Evolutionary conservation across 345 rosid species (phyloP), one percentile per base, ranked within the genome.

Genomic region (Eutrema japonicum): DNA sequence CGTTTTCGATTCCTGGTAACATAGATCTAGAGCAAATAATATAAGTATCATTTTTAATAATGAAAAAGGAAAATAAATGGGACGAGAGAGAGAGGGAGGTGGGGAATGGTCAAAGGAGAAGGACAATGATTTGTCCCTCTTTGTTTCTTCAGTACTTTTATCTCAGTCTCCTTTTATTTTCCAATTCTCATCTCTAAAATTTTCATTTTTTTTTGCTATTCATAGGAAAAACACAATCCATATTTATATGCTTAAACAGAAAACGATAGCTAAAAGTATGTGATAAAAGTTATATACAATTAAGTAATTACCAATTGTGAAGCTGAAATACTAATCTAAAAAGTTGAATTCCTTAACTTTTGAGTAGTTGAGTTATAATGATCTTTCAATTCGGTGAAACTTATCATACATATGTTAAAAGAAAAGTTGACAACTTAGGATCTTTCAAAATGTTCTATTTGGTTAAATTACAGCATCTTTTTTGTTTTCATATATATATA

Each of bases 91-190:
- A n/a, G 61, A 55, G 7, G 8, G 13, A 55, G 66, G 74, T 60
- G 42, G 74, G 64, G 52, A 68, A 37, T 63, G 79, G 75, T 76
- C 75, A 76, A 70, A 54, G 66, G 71, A 62, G 70, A 32, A 76
- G 75, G 64, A 76, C 79, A 63, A 70, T 76, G 79, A 54, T 70
- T 70, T 76, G 64, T 42, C 66, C 59, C 46, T 69, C 32, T 76
- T 76, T 69, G 75, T 47, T 76, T 69, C 46, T 62, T 62, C 45
- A 6, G 58, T 62, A 62, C 70, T 68, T 68, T 68, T 36, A 75
- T 69, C 51, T 69, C 79, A 52, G 26, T 53, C 46, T 63, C 52
- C 10, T 76, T 69, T 69, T 29, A 46, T 69, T 62, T 76, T 69
- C 74, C 74, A 68, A 35, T 53, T 75, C 18, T 68, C 46, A 52